phyloP scores from a whole-genome alignment of 2,329 filamentous ascomycete species.

The Fusarium algeriense region DNA sequence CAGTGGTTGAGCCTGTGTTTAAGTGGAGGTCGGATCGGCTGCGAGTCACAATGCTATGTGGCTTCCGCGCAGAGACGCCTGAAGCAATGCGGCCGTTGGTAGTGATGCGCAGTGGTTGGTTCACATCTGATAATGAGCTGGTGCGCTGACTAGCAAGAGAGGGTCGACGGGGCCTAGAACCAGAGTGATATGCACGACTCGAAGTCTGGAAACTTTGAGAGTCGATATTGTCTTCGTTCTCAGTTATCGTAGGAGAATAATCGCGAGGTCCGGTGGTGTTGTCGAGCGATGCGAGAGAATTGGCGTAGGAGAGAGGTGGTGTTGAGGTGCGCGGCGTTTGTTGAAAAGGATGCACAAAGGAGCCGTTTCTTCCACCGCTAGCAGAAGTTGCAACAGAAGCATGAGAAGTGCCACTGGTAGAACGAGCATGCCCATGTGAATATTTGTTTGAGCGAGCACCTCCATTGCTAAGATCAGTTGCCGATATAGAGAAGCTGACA shows the following conservation, averaged over 20 bases:
- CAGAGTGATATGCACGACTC: conserved; percentile 38
- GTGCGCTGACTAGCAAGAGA: conserved; percentile 52
- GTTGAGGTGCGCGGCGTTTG: conserved; percentile 72
- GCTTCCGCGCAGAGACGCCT: conserved; percentile 55
- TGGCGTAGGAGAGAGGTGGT: conserved; percentile 69
- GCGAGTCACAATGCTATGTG: conserved; percentile 49
- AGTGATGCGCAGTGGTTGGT: conserved; percentile 45
- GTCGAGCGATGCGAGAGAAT: conserved; percentile 66
- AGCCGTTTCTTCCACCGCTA: conserved; percentile 63
- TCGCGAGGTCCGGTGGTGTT: conserved; percentile 58
- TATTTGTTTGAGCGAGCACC: conserved; percentile 56
- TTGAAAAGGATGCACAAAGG: conserved; percentile 74
- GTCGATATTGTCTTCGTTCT: conserved; percentile 61
- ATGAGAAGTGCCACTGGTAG: conserved; percentile 70
- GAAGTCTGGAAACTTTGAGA: conserved; percentile 33
- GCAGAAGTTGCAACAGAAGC: conserved; percentile 67
- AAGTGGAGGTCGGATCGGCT: conserved; percentile 64
- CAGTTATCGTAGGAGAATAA: conserved; percentile 67
- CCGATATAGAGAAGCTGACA: conserved; percentile 61
- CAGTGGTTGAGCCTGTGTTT: conserved; percentile 47
- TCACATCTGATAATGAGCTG: conserved; percentile 52
- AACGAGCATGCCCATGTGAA: conserved; percentile 69
- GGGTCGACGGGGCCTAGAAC: conserved; percentile 47
- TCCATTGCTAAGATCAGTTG: conserved; percentile 50
- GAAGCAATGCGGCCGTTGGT: conserved; percentile 47